phyloP scores from a whole-genome alignment of 371 early-diverging fungal genomes.

The Lichtheimia corymbifera region DNA sequence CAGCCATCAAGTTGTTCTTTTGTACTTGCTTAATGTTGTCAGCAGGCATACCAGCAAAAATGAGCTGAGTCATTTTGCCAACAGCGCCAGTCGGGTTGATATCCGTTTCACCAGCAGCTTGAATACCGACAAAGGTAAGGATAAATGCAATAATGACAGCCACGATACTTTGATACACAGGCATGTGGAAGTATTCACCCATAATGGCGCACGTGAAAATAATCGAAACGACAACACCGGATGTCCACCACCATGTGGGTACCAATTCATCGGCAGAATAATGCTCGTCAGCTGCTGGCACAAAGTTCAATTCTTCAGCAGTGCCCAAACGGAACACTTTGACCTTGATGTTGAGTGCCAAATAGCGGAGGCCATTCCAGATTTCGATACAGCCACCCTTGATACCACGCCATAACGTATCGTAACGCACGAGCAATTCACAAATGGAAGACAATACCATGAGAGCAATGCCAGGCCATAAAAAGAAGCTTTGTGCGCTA shows the following conservation, averaged over 20 bases:
- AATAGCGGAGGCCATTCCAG: background rate
- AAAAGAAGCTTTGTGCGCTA: conserved; percentile 56
- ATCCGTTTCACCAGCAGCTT: conserved; percentile 70
- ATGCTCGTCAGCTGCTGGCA: conserved; percentile 28
- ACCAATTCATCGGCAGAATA: conserved; percentile 52
- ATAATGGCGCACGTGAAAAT: conserved; percentile 64
- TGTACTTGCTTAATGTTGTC: conserved; percentile 35
- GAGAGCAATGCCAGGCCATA: conserved; percentile 78
- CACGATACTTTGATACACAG: conserved; percentile 55
- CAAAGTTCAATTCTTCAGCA: background rate
- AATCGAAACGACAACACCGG: conserved; percentile 56
- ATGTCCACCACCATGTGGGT: conserved; percentile 62
- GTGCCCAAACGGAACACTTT: conserved; percentile 4
- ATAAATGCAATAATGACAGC: conserved; percentile 68
- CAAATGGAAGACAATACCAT: conserved; percentile 70
- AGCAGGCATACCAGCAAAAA: conserved; percentile 61
- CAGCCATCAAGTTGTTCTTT: conserved; percentile 62
- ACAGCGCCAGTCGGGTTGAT: conserved; percentile 67
- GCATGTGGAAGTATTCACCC: conserved; percentile 60
- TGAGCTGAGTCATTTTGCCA: conserved; percentile 64
- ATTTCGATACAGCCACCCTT: conserved; percentile 19
- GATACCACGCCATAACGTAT: conserved; percentile 59
- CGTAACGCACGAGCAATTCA: conserved; percentile 60
- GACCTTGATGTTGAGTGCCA: background rate
- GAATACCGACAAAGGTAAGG: conserved; percentile 71